Evolutionary conservation across 1,139 yeast species (phyloP), one percentile per base, ranked within the genome.

Genomic region (Candida pseudoviswanathii): DNA sequence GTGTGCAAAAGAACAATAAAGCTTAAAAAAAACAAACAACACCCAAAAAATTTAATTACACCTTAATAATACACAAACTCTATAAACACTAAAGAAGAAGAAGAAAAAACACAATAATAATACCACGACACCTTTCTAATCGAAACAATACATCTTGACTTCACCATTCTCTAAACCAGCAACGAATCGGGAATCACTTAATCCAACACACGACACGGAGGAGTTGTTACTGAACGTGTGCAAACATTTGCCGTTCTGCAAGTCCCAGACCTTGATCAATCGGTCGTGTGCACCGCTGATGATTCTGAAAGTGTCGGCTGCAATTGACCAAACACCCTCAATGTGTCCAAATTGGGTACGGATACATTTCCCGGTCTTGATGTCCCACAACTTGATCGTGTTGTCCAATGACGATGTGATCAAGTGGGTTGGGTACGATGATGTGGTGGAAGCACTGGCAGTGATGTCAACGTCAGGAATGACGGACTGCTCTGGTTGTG

Each of bases 241-340:
- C 80, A 92, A 82, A 67, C 97, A 90, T 62, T 86, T 86, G 16
- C 99, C 98, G 58, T 86, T 84, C 66, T 92, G 98, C 55, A 94
- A 73, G 65, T 94, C 99, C 98, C 98, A 94, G 5, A 94, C 89
- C 67, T 94, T 94, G 54, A 91, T 88, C 48, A 85, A 75, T 56
- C 90, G 80, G 70, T 94, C 98, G 63, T 92, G 97, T 1, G 97
- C 94, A 2, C 97, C 98, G 62, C 95, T 85, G 16, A 92, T 89
- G 42, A 94, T 88, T 57, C 99, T 79, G 75, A 94, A 94, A 41
- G 94, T 91, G 70, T 94, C 98, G 0, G 97, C 96, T 16, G 94
- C 90, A 52, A 94, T 87, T 39, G 94, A 89, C 97, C 98, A 92
- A 21, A 94, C 96, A 21, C 98, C 98, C 67, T 94, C 98, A 48